Evolutionary conservation across 1,284 basidiomycete species (phyloP).

Genomic region (Puccinia horiana): DNA sequence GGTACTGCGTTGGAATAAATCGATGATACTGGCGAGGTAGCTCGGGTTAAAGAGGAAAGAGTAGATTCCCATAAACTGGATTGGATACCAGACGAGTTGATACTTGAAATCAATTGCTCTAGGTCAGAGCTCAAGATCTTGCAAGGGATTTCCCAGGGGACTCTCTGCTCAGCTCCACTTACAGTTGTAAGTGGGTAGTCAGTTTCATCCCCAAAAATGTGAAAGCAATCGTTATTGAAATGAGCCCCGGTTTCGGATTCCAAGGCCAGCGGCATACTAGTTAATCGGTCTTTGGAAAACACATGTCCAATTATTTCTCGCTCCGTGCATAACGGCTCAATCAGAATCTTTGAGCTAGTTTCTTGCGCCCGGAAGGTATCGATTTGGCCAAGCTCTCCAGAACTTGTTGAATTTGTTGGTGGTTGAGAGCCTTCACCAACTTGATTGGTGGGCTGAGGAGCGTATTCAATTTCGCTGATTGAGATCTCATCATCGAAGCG

Average conservation of each 20-base stretch:
- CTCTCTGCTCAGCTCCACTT: background rate
- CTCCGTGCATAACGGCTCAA: background rate
- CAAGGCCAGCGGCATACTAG: conserved; percentile 15
- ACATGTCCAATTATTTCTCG: background rate
- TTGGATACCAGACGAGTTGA: conserved; percentile 19
- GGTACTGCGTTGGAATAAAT: conserved; percentile 14
- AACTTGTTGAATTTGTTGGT: background rate
- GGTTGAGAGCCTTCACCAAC: no score
- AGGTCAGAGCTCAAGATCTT: conserved; percentile 2
- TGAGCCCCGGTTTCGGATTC: background rate
- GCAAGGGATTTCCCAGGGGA: conserved; percentile 2
- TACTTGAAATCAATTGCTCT: conserved; percentile 24
- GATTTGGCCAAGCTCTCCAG: background rate
- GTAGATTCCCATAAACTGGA: conserved; percentile 23
- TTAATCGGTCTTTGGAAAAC: conserved; percentile 15
- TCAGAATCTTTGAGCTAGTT: background rate
- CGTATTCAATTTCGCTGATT: conserved; percentile 27
- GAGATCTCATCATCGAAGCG: conserved; percentile 28
- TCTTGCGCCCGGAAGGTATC: background rate
- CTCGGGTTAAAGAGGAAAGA: conserved; percentile 27
- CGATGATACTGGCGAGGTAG: conserved; percentile 42
- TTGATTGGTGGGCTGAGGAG: conserved; percentile 13
- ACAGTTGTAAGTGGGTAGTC: background rate
- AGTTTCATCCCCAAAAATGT: conserved; percentile 17
- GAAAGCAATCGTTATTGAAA: conserved; percentile 8